Evolutionary conservation across 2,329 filamentous ascomycete species (phyloP).

Genomic region (Fusarium sp.): DNA sequence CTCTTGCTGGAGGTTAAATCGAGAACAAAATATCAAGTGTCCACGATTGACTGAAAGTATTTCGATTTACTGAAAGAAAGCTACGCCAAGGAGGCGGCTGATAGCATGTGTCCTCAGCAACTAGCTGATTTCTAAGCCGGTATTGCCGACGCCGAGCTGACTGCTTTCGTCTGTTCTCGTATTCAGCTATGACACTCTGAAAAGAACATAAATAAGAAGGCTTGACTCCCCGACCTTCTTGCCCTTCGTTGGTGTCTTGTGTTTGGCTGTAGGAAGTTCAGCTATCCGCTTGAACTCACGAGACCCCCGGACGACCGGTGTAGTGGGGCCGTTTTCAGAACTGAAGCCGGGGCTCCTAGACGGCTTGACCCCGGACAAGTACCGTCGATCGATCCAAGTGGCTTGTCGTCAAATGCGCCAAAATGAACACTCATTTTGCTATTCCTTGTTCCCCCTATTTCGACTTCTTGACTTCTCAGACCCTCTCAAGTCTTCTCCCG

Average conservation of each 20-base stretch:
- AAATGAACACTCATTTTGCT: conserved; percentile 1
- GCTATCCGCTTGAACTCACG: no score
- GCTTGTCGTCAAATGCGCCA: conserved; percentile 3
- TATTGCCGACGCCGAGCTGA: background rate
- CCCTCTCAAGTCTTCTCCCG: background rate
- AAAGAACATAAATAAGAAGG: background rate
- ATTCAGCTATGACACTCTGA: background rate
- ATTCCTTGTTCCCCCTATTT: background rate
- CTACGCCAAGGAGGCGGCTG: background rate
- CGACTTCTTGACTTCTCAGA: background rate
- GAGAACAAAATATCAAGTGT: background rate
- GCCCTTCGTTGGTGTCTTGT: background rate
- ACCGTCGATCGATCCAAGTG: background rate
- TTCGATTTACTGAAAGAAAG: background rate
- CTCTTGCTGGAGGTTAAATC: background rate
- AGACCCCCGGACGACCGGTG: no score
- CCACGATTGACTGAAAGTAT: background rate
- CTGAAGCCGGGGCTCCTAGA: background rate
- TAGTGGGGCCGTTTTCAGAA: no score
- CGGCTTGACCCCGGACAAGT: background rate
- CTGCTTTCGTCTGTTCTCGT: background rate
- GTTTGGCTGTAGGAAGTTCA: background rate
- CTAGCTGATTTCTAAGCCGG: conserved; percentile 4
- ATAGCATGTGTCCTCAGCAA: background rate
- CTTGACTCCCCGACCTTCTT: background rate